These are phyloP conservation scores for Begonia peltatifolia DNA, from an alignment of 306 rosid species.

Conservation along the genomic window DNA sequence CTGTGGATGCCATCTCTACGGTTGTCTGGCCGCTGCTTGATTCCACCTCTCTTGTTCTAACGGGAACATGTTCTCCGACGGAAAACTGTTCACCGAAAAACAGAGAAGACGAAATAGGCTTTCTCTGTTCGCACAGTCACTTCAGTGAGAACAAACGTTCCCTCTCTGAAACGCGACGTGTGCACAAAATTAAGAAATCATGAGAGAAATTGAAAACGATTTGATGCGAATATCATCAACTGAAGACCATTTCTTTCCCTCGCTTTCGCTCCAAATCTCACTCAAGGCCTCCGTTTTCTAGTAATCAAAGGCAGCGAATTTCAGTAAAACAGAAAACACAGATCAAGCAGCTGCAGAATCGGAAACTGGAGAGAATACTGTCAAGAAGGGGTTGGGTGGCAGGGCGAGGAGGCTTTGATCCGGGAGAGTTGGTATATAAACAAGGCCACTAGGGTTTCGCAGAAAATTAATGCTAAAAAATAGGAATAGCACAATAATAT, in stretches of 20 bases:
- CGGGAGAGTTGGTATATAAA: background rate
- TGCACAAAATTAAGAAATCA: constrained; percentile 12
- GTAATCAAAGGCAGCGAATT: constrained; percentile 37
- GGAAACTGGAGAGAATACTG: no score
- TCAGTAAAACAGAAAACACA: background rate
- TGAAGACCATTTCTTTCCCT: background rate
- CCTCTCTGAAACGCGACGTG: constrained; percentile 14
- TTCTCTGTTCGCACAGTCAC: constrained; percentile 38
- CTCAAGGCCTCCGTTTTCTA: constrained; percentile 65
- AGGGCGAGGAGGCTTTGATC: background rate
- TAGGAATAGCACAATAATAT: no score
- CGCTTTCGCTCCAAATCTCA: constrained; percentile 13
- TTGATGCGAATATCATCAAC: constrained; percentile 6
- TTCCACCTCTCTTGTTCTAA: constrained; percentile 3
- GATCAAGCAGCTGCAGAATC: no score
- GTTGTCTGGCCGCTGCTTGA: constrained; percentile 92
- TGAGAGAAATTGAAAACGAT: no score
- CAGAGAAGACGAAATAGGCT: constrained; percentile 17
- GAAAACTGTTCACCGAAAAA: constrained; percentile 8
- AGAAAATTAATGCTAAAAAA: background rate
- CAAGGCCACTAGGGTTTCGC: no score
- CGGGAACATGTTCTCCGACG: constrained; percentile 1
- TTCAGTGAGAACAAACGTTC: constrained; percentile 22
- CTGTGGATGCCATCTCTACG: constrained; percentile 89
- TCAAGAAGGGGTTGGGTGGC: background rate